phyloP scores from a whole-genome alignment of 2,329 filamentous ascomycete genomes.

The Chaetomium olivaceum region DNA sequence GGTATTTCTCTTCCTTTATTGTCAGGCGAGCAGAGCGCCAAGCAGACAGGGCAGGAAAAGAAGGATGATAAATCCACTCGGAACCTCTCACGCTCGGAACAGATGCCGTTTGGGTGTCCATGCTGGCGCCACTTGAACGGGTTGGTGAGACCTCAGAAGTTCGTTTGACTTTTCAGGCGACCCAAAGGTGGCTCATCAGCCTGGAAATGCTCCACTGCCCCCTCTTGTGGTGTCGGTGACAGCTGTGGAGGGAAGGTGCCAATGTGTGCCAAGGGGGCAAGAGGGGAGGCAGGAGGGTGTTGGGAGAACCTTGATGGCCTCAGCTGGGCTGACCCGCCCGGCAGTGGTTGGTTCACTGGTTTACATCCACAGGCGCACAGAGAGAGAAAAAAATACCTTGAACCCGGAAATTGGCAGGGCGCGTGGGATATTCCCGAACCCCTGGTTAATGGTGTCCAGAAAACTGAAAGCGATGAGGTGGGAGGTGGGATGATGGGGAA shows the following conservation, averaged over 20 bases:
- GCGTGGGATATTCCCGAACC: neutral
- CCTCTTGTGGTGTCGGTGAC: neutral
- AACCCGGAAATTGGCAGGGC: neutral
- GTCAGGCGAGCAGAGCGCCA: neutral
- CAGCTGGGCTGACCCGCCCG: neutral
- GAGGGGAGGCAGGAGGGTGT: neutral
- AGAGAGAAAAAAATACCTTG: neutral
- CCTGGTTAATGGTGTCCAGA: neutral
- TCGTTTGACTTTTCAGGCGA: neutral
- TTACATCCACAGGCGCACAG: neutral
- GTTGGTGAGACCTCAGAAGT: neutral
- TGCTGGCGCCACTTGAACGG: neutral
- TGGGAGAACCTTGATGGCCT: slow-evolving; percentile 2
- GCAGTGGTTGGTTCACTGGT: neutral
- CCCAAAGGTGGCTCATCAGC: neutral
- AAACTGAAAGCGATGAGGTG: neutral
- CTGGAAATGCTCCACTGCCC: neutral
- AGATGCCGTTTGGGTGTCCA: neutral
- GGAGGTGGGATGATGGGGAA: neutral
- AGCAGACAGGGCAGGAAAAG: neutral
- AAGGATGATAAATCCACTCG: neutral
- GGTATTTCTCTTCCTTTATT: neutral
- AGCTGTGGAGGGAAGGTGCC: neutral
- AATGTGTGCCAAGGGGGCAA: neutral
- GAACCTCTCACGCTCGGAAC: neutral